These are phyloP conservation scores for Fusarium hostae DNA, from an alignment of 2,329 filamentous ascomycete species.

Conservation along the genomic window DNA sequence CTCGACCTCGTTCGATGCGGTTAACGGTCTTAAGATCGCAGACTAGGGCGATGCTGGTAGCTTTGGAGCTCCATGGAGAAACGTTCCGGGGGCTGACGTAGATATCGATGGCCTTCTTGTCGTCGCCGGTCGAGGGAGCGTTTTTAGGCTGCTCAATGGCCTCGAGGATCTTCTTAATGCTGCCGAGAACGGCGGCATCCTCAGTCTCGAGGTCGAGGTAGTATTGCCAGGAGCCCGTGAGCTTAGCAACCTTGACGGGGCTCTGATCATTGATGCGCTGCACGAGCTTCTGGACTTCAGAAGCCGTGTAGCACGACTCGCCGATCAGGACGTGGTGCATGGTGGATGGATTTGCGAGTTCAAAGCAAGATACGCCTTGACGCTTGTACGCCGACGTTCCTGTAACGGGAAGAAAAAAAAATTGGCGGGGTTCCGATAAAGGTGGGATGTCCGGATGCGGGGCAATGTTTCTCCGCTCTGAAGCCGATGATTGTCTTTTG, in stretches of 20 bases:
- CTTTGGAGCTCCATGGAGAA: slow-evolving; percentile 97
- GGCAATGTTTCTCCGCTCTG: slow-evolving; percentile 32
- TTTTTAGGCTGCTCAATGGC: slow-evolving; percentile 49
- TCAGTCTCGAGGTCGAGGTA: slow-evolving; percentile 70
- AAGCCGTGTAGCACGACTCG: slow-evolving; percentile 61
- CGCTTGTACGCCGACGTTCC: slow-evolving; percentile 30
- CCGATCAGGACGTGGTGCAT: slow-evolving; percentile 55
- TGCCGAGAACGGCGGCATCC: slow-evolving; percentile 51
- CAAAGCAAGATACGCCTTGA: slow-evolving; percentile 44
- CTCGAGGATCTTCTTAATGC: slow-evolving; percentile 60
- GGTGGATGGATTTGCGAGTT: slow-evolving; percentile 39
- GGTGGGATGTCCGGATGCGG: slow-evolving; percentile 30
- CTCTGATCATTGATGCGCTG: slow-evolving; percentile 57
- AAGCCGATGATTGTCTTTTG: not conserved
- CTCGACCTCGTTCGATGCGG: slow-evolving; percentile 87
- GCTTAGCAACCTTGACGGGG: slow-evolving; percentile 57
- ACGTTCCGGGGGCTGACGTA: slow-evolving; percentile 86
- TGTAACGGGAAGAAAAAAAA: slow-evolving; percentile 38
- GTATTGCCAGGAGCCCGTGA: slow-evolving; percentile 70
- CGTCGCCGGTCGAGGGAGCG: slow-evolving; percentile 47
- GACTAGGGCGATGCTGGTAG: slow-evolving; percentile 91
- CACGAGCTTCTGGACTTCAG: slow-evolving; percentile 57
- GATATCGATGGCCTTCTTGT: slow-evolving; percentile 64
- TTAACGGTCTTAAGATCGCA: slow-evolving; percentile 81
- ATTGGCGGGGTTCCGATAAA: slow-evolving; percentile 37